Base-by-base conservation (phyloP, 805 yeast genomes). In the Saccharomycopsis fermentans region DNA sequence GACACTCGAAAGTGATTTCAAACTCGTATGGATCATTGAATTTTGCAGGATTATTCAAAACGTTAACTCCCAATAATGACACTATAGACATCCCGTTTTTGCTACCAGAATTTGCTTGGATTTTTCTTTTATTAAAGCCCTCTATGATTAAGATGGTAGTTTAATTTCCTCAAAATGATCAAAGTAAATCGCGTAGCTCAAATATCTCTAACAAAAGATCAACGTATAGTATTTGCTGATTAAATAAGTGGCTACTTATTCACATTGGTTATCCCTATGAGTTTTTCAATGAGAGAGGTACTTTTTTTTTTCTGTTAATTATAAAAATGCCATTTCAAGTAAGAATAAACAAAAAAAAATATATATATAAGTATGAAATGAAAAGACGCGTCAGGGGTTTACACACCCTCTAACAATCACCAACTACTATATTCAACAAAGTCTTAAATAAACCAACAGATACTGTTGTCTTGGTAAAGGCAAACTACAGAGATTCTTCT, bases 1-100 rank as follows among this genome's bases (percentile, higher is more conserved):
- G 74, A 71, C 99, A 94, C 72, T 94, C 99, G 68, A 94, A 94
- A 0, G 99, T 94, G 71, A 94, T 94, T 71, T 94, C 98, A 69
- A 94, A 91, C 69, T 94, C 95, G 65, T 94, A 94, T 1, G 97
- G 88, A 67, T 89, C 97, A 3, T 88, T 78, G 75, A 94, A 94
- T 64, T 86, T 82, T 4, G 98, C 97, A 3, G 99, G 99, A 67
- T 94, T 94, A 70, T 90, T 92, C 59, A 92, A 78, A 32, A 94
- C 96, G 65, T 88, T 87, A 61, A 94, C 90, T 56, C 96, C 97
- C 56, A 92, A 75, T 55, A 94, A 74, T 50, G 97, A 90, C 4
- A 92, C 97, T 60, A 91, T 91, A 11, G 97, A 91, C 98, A 91
- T 91, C 16, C 36, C 40, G 50, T 43, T 21, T 43, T 21, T 21